Evolutionary conservation across 2,329 filamentous ascomycete species (phyloP).

Genomic region (Ustulina deusta): DNA sequence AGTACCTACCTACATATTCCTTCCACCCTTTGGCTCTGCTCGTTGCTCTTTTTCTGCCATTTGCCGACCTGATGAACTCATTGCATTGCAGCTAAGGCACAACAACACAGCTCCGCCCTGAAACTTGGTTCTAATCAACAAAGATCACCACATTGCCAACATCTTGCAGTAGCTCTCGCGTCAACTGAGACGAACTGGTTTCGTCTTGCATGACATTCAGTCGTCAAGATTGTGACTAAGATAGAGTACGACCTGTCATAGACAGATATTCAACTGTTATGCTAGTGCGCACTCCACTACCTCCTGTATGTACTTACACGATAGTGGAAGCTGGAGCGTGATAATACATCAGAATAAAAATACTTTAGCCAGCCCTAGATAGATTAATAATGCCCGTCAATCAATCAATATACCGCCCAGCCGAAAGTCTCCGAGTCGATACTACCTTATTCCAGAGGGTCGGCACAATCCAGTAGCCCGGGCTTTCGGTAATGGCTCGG

Average conservation of each 20-base stretch:
- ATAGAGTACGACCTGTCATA: too few species aligned
- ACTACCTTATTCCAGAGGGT: not conserved
- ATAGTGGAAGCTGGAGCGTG: slow-evolving; percentile 1
- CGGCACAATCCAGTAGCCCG: slow-evolving; percentile 22
- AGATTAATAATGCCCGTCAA: slow-evolving; percentile 37
- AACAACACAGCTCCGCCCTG: slow-evolving; percentile 15
- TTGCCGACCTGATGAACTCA: slow-evolving; percentile 31
- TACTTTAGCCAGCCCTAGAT: slow-evolving; percentile 27
- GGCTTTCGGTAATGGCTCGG: slow-evolving; percentile 16
- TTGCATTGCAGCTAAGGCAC: slow-evolving; percentile 25
- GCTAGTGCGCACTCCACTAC: too few species aligned
- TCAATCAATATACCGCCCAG: not conserved
- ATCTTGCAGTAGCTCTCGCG: slow-evolving; percentile 9
- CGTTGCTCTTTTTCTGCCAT: slow-evolving; percentile 27
- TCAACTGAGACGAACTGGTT: slow-evolving; percentile 21
- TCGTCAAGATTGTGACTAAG: too few species aligned
- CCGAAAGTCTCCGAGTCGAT: slow-evolving; percentile 22
- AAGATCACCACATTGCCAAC: not conserved
- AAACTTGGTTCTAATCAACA: slow-evolving; percentile 23
- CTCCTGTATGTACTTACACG: too few species aligned
- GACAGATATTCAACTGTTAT: too few species aligned
- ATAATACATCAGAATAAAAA: slow-evolving; percentile 14
- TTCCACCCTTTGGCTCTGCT: slow-evolving; percentile 27
- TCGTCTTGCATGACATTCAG: not conserved
- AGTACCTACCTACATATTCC: not conserved